These are phyloP conservation scores for Lasiosphaeria miniovina DNA, from an alignment of 495 filamentous ascomycete genomes.

Conservation along the genomic window DNA sequence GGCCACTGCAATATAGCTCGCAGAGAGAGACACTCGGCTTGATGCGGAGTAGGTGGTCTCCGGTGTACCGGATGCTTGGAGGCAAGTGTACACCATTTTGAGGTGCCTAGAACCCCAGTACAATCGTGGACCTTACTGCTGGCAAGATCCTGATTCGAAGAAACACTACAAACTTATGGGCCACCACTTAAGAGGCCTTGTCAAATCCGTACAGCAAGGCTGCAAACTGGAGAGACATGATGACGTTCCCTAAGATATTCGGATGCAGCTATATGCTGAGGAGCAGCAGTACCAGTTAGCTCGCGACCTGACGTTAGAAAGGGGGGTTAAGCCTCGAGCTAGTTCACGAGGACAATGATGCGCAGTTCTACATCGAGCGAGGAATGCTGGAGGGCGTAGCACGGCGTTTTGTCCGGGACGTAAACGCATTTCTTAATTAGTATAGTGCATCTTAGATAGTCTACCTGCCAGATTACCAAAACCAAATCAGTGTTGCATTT, in stretches of 20 bases:
- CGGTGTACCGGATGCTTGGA: background rate
- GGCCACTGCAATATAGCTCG: constrained; percentile 3
- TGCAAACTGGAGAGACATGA: constrained; percentile 6
- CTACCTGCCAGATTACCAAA: background rate
- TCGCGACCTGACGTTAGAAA: constrained; percentile 4
- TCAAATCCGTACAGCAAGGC: constrained; percentile 5
- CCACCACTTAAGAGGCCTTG: constrained; percentile 4
- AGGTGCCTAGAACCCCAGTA: constrained; percentile 6
- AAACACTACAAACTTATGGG: constrained; percentile 8
- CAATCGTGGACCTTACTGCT: constrained; percentile 6
- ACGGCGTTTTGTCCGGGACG: constrained; percentile 10
- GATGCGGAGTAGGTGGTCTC: constrained; percentile 5
- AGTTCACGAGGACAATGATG: constrained; percentile 5
- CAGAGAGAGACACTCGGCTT: constrained; percentile 5
- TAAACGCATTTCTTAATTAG: constrained; percentile 8
- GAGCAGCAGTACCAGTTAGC: constrained; percentile 8
- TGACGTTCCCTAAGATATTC: constrained; percentile 5
- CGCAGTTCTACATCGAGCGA: constrained; percentile 12
- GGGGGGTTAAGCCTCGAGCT: constrained; percentile 12
- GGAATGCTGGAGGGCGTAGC: constrained; percentile 9
- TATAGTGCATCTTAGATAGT: constrained; percentile 7
- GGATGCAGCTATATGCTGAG: constrained; percentile 7
- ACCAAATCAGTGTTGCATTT: constrained; percentile 1
- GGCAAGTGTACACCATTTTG: constrained; percentile 3
- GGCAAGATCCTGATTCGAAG: constrained; percentile 2